Conservation (phyloP, 1,139 yeast genomes). For the Hansenula sp. region DNA sequence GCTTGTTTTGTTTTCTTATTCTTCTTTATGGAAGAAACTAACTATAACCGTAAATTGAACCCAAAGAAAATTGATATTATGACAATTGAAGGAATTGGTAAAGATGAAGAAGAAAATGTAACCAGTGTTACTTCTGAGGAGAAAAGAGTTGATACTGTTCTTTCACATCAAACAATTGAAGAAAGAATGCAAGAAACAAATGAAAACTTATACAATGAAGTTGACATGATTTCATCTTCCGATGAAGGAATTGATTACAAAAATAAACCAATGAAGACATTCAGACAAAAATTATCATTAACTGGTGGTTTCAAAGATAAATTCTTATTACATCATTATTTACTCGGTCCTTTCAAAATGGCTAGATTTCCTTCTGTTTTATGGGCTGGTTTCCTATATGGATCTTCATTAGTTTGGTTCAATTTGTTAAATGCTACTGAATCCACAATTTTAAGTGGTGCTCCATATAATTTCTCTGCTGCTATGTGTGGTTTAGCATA, state of each 20-base stretch:
- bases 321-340: conserved; percentile 28
- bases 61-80: conserved; percentile 17
- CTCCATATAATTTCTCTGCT: conserved; percentile 38
- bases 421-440: conserved; percentile 45
- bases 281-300: conserved; percentile 30
- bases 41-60: conserved; percentile 30
- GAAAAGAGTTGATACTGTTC: conserved; percentile 26
- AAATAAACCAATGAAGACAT: conserved; percentile 26
- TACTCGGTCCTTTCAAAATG: conserved; percentile 38
- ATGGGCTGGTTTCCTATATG: conserved; percentile 62
- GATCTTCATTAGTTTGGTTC: conserved; percentile 56
- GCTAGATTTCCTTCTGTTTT: conserved; percentile 50
- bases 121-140: conserved; percentile 16
- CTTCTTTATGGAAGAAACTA: conserved; percentile 44
- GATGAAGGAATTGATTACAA: neutral
- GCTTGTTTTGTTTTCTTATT: conserved; percentile 37
- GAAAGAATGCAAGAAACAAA: conserved; percentile 20
- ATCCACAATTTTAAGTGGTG: conserved; percentile 34
- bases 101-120: conserved; percentile 8
- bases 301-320: conserved; percentile 29
- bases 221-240: conserved; percentile 6
- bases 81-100: conserved; percentile 11
- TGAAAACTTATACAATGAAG: conserved; percentile 10
- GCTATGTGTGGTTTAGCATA: conserved; percentile 39
- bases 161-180: conserved; percentile 18